A percentile compares a stretch with the other conserved stretches of the same genome.
phyloP scores from a whole-genome alignment of 2,329 filamentous ascomycete species.

The Macrophomina pseudophaseolina region DNA sequence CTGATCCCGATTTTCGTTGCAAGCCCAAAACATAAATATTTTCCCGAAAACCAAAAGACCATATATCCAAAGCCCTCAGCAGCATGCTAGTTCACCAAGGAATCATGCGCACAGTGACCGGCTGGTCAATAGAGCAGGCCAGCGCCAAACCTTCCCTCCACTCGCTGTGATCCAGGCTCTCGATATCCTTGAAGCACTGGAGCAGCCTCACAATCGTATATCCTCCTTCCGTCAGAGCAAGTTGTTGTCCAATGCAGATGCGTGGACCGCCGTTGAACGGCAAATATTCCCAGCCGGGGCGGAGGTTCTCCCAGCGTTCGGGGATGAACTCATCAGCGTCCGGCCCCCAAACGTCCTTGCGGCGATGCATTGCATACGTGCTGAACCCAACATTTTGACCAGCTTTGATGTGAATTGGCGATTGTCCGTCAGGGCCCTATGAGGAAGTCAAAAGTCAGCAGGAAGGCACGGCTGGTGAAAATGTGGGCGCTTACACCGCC shows the following conservation, averaged over 20 bases:
- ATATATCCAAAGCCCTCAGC: no score
- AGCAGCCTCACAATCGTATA: slow-evolving; percentile 15
- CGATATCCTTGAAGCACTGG: slow-evolving; percentile 8
- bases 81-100: not conserved
- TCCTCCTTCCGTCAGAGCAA: slow-evolving; percentile 15
- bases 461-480: not conserved
- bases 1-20: not conserved
- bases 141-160: slow-evolving; percentile 5
- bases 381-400: slow-evolving; percentile 35
- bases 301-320: slow-evolving; percentile 40
- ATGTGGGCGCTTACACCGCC: slow-evolving; percentile 30
- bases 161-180: not conserved
- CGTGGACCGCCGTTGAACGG: slow-evolving; percentile 34
- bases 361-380: slow-evolving; percentile 43
- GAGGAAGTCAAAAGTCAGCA: not conserved
- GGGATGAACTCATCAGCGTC: slow-evolving; percentile 45
- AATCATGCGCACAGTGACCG: not conserved
- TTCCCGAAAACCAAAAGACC: no score
- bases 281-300: slow-evolving; percentile 39
- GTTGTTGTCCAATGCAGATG: slow-evolving; percentile 22
- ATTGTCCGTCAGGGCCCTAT: slow-evolving; percentile 32
- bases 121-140: not conserved
- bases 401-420: slow-evolving; percentile 37
- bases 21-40: no score
- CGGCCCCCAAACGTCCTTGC: slow-evolving; percentile 43